Evolutionary conservation across 345 rosid genomes (phyloP), one percentile per base, ranked within the genome.

Genomic region (Citrus maxima): DNA sequence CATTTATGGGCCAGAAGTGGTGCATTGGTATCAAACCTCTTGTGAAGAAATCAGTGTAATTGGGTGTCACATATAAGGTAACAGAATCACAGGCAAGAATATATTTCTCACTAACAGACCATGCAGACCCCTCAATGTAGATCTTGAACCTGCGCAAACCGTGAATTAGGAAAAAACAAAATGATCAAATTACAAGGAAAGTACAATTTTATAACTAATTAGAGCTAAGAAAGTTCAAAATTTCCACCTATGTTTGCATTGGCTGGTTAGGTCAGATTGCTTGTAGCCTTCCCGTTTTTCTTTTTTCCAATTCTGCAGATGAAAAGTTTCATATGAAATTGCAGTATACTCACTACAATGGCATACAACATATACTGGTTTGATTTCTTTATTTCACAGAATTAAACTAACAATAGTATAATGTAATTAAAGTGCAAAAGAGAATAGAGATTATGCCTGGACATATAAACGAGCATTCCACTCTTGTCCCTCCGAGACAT

Each of bases 41-140:
- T 0, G 93, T 88, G 88, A 88, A 92, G 84, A 92, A 92, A 75
- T 92, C 98, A 56, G 85, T 88, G 72, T 88, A 92, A 37, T 70
- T 89, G 4, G 97, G 97, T 69, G 79, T 87, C 27, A 92, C 97
- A 0, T 89, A 37, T 7, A 93, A 82, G 14, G 97, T 82, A 19
- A 88, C 83, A 10, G 98, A 93, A 81, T 93, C 91, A 70, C 98
- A 93, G 7, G 98, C 93, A 66, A 93, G 85, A 71, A 92, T 93
- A 84, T 93, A 93, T 80, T 93, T 93, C 78, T 93, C 92, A 38
- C 97, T 92, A 7, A 93, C 97, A 0, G 98, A 93, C 98, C 97
- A 93, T 0, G 93, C 97, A 2, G 91, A 87, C 21, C 98, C 97
- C 86, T 93, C 98, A 13, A 93, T 87, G 61, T 92, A 92, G 70